Evolutionary conservation across 176 grass and related monocot species (phyloP).

Genomic region (Phyllostachys edulis): DNA sequence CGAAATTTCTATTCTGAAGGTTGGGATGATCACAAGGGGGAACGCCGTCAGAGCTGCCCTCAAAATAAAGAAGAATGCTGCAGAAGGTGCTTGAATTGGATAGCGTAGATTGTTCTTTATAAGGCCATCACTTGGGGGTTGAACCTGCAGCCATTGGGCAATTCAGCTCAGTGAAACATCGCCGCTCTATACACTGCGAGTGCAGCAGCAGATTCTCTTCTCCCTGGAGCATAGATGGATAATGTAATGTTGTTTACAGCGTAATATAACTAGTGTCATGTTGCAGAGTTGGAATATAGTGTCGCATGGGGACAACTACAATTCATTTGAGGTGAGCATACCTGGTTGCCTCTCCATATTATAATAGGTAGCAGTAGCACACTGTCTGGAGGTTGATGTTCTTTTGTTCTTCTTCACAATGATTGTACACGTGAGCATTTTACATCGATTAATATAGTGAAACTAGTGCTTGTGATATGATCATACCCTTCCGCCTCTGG

Average conservation of each 20-base stretch:
- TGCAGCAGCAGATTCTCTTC: neutral
- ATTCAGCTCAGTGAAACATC: constrained; percentile 10
- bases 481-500: neutral
- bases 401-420: neutral
- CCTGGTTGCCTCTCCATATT: constrained; percentile 6
- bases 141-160: constrained; percentile 12
- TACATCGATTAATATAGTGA: neutral
- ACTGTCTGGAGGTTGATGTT: constrained; percentile 3
- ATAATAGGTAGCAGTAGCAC: neutral
- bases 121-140: neutral
- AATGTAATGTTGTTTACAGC: constrained; percentile 5
- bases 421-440: neutral
- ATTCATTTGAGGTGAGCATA: constrained; percentile 24
- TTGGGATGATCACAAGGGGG: constrained; percentile 54
- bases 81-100: constrained; percentile 29
- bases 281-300: too few species aligned
- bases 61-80: constrained; percentile 39
- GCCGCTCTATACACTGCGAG: neutral
- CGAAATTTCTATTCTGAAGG: constrained; percentile 25
- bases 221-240: neutral
- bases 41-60: constrained; percentile 48
- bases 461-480: neutral
- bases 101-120: constrained; percentile 12
- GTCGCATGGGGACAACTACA: too few species aligned
- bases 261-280: constrained; percentile 16